Evolutionary conservation across 2,329 filamentous ascomycete species (phyloP).

Genomic region (Colletotrichum gloeosporioides): DNA sequence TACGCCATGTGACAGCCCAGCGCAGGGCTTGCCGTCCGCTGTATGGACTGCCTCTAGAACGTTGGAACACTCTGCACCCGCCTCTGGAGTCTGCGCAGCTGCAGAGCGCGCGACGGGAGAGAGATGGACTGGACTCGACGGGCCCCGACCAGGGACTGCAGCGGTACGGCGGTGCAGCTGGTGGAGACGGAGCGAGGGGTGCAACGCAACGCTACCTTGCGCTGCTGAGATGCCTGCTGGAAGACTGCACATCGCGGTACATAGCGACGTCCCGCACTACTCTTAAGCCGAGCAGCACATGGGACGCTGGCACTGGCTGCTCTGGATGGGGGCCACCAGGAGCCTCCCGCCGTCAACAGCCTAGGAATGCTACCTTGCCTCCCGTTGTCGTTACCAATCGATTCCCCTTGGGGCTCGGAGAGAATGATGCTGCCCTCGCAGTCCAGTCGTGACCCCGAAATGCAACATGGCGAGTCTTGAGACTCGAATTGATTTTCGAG

Average conservation of each 20-base stretch:
- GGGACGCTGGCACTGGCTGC: not conserved
- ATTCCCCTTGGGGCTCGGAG: not conserved
- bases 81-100: not conserved
- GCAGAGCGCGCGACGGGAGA: not conserved
- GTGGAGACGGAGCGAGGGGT: not conserved
- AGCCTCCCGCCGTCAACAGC: constrained; percentile 18
- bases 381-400: constrained; percentile 10
- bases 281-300: not conserved
- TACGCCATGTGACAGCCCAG: constrained; percentile 15
- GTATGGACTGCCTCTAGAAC: not conserved
- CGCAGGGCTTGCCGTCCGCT: not conserved
- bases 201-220: not conserved
- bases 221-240: not conserved
- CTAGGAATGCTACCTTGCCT: constrained; percentile 11
- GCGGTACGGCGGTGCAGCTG: not conserved
- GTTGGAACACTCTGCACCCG: not conserved
- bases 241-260: not conserved
- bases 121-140: not conserved
- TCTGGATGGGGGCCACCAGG: constrained; percentile 15
- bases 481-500: not conserved
- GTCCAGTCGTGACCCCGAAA: not conserved
- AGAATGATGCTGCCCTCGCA: not conserved
- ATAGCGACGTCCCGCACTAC: not conserved
- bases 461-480: not conserved
- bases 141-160: not conserved